Evolutionary conservation across 2,329 filamentous ascomycete genomes (phyloP), one percentile per base, ranked within the genome.

Genomic region (Dactylonectria estremocensis): DNA sequence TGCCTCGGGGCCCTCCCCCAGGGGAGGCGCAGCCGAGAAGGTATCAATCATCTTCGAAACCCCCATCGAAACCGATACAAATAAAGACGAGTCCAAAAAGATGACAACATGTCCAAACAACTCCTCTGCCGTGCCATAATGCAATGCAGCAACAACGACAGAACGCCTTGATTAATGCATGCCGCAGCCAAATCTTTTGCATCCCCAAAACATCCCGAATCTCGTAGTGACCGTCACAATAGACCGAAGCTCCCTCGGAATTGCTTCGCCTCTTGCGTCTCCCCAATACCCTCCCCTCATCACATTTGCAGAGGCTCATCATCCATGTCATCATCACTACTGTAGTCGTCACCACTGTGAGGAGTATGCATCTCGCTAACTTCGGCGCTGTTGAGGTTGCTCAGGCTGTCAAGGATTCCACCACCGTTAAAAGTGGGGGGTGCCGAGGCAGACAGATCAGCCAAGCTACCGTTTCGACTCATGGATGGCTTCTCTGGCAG

Each of bases 401-500:
- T 84, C 65, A 85, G 83, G 6, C 80, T 79, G 22, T 80, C 80
- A 18, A 82, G 74, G 48, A 83, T 79, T 60, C 78, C 80, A 24
- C 77, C 77, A n/a, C 76, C 77, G 5, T 76, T 77, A 55, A 79
- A 80, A 6, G 77, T 75, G 1, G 76, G 77, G 2, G 77, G 77
- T 6, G 71, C 77, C 31, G 74, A 79, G 62, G 68, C 77, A 35
- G 70, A 83, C 52, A 89, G 82, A 56, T 89, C 87, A 11, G 80
- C 83, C 8, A 82, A 78, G 72, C 87, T 89, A 3, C 81, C 85
- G 40, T 82, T 86, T 50, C 88, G 83, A 74, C 88, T 90, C 74
- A 93, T 86, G 24, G 87, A 86, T 9, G 91, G 92, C 79, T 94
- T 94, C 76, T 92, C 90, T 0, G 92, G 91, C 18, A 93, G 85